A percentile compares a stretch with the other conserved stretches of the same genome.
These are phyloP conservation scores for Tulasnella sp. DNA, from an alignment of 768 basidiomycete species.

Conservation along the genomic window DNA sequence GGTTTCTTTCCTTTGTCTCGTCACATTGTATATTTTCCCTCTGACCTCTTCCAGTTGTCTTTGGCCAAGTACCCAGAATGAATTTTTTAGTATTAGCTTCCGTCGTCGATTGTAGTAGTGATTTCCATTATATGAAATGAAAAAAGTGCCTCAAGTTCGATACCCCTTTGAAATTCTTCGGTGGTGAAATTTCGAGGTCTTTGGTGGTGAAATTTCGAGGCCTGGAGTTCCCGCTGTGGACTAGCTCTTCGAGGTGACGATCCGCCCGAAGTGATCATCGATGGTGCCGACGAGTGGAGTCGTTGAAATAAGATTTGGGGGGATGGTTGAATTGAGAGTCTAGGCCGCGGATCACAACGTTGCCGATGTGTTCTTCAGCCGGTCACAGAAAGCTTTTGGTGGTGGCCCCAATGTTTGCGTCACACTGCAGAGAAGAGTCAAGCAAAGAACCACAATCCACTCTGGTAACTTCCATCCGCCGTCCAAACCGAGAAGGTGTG, in stretches of 20 bases:
- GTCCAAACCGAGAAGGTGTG: no score
- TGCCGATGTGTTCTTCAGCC: neutral
- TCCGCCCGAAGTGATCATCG: neutral
- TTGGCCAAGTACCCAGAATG: neutral
- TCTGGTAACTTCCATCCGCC: no score
- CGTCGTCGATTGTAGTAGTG: neutral
- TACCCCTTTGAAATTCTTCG: neutral
- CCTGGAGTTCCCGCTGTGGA: neutral
- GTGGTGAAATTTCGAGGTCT: neutral
- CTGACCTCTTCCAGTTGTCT: neutral
- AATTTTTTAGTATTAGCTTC: neutral
- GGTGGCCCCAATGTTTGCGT: neutral
- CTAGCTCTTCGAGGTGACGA: neutral
- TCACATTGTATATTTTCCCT: neutral
- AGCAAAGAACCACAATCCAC: no score
- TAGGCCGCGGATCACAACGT: neutral
- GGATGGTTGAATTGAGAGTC: neutral
- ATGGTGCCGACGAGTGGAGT: neutral
- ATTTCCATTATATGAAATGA: neutral
- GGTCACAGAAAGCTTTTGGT: neutral
- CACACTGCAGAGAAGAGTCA: neutral
- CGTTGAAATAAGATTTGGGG: neutral
- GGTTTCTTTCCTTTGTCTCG: neutral
- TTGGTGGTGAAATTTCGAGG: neutral
- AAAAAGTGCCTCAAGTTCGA: neutral